Percentiles rank a stretch among this genome's conserved stretches.
Conservation (phyloP, 2,329 filamentous ascomycete genomes). For the Pseudogymnoascus sp. region DNA sequence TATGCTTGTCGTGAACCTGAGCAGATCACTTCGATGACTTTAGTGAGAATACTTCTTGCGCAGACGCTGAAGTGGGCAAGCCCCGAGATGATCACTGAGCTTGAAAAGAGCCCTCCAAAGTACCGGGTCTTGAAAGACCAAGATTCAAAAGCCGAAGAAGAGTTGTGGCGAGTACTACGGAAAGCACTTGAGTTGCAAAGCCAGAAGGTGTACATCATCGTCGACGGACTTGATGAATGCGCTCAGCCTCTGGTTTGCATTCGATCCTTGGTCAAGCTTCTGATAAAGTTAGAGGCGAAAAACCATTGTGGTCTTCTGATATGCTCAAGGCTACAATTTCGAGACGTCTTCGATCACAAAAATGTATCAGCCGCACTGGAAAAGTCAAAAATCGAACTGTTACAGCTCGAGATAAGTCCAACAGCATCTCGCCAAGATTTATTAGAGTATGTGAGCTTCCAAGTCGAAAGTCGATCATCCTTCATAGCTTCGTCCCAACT, state of each 20-base stretch:
- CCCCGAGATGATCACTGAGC: background rate
- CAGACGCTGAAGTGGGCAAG: background rate
- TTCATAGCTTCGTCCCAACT: background rate
- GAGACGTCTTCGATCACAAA: background rate
- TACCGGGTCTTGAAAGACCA: background rate
- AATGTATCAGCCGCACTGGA: background rate
- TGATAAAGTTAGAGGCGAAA: background rate
- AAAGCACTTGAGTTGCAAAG: background rate
- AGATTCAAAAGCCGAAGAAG: background rate
- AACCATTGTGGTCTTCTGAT: background rate
- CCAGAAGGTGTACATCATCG: constrained; percentile 10
- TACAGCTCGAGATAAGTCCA: background rate
- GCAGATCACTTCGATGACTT: background rate
- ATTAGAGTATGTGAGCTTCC: background rate
- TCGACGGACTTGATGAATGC: constrained; percentile 10
- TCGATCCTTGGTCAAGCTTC: background rate
- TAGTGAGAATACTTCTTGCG: background rate
- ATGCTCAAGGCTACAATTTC: background rate
- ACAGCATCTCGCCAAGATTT: background rate
- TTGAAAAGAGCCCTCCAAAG: background rate
- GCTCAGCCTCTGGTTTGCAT: background rate
- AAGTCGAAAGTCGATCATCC: background rate
- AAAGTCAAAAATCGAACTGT: background rate
- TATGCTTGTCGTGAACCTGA: background rate
- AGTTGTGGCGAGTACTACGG: background rate